Conservation (phyloP, 163 green algal species). For the Botryococcus braunii region DNA sequence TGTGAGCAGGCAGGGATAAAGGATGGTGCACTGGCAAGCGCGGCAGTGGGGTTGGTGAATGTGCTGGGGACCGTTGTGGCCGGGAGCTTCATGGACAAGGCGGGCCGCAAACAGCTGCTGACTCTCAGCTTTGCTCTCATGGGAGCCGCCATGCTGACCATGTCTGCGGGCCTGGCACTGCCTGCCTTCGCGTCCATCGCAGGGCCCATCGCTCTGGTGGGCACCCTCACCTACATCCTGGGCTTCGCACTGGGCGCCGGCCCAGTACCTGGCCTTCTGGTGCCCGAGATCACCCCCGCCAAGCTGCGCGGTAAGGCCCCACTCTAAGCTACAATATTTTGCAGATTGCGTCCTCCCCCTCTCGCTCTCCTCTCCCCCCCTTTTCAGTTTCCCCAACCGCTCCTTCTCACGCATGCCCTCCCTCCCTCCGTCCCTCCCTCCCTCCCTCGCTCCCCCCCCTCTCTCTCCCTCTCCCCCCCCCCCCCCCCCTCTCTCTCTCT, state of each 20-base stretch:
- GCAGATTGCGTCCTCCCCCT: too few species aligned
- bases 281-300: slow-evolving; percentile 79
- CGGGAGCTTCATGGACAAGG: slow-evolving; percentile 71
- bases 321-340: too few species aligned
- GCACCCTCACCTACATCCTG: slow-evolving; percentile 85
- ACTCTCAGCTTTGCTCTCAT: slow-evolving; percentile 61
- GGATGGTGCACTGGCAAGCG: slow-evolving; percentile 68
- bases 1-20: slow-evolving; percentile 63
- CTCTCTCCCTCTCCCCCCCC: too few species aligned
- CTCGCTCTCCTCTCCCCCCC: too few species aligned
- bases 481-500: too few species aligned
- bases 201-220: slow-evolving; percentile 15
- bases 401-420: too few species aligned
- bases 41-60: slow-evolving; percentile 81
- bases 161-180: slow-evolving; percentile 66
- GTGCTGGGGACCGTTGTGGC: slow-evolving; percentile 85
- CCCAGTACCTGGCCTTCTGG: slow-evolving; percentile 81
- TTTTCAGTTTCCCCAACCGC: too few species aligned
- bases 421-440: too few species aligned
- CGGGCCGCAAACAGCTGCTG: slow-evolving; percentile 85
- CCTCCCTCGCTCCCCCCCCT: too few species aligned
- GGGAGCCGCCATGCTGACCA: slow-evolving; percentile 57
- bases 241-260: slow-evolving; percentile 85
- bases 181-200: slow-evolving; percentile 32
- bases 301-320: slow-evolving; percentile 71